Percentiles rank a stretch among this genome's conserved stretches.
phyloP scores from a whole-genome alignment of 2,329 filamentous ascomycete genomes.

The Bipolaris victoriae region DNA sequence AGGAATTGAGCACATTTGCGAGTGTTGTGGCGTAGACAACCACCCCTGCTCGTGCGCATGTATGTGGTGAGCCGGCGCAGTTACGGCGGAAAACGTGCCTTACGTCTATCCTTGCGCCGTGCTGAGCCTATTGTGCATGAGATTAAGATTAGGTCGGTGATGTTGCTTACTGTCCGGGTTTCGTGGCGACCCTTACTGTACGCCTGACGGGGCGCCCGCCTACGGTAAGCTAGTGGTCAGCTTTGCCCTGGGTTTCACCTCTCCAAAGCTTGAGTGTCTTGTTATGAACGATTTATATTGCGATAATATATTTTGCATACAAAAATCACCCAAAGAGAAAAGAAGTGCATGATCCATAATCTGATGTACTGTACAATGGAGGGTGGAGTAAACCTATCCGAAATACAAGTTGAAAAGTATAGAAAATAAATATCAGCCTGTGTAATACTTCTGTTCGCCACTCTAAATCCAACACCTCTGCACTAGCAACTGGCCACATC shows the following conservation, averaged over 20 bases:
- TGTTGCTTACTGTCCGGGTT: background rate
- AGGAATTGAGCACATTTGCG: conserved; percentile 12
- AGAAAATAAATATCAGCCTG: background rate
- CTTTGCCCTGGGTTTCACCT: background rate
- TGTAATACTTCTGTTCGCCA: background rate
- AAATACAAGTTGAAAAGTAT: background rate
- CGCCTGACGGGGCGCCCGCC: background rate
- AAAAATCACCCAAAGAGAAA: background rate
- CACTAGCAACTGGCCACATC: background rate
- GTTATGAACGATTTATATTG: background rate
- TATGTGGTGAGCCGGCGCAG: background rate
- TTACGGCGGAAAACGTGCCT: background rate
- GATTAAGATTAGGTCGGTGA: background rate
- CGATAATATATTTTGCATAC: background rate
- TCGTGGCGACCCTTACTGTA: background rate
- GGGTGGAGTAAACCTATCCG: background rate
- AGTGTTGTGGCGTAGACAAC: conserved; percentile 1
- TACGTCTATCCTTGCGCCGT: background rate
- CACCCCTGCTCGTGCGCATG: background rate
- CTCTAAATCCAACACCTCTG: background rate
- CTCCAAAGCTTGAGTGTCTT: no score
- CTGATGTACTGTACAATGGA: background rate
- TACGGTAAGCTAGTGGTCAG: background rate
- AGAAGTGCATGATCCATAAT: background rate
- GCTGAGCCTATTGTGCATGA: background rate